A percentile compares a stretch with the other conserved stretches of the same genome.
Conservation (phyloP, 2,329 filamentous ascomycete species). For the Penicillium sp. region DNA sequence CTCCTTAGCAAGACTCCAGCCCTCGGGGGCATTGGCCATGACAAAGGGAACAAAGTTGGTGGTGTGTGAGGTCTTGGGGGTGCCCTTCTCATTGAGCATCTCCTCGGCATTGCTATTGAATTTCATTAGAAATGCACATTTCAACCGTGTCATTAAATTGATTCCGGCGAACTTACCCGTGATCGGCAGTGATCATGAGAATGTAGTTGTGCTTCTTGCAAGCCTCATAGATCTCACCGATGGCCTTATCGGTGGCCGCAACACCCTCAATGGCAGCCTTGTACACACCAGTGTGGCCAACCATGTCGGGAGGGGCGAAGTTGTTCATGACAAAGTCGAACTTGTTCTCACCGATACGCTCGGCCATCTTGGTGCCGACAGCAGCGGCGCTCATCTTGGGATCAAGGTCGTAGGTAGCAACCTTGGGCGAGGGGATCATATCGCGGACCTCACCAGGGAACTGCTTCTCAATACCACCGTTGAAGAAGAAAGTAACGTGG, state of each 20-base stretch:
- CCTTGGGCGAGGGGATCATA: slow-evolving; percentile 91
- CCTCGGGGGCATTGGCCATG: slow-evolving; percentile 93
- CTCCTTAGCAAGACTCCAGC: slow-evolving; percentile 81
- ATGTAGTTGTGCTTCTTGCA: slow-evolving; percentile 93
- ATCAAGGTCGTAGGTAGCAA: slow-evolving; percentile 91
- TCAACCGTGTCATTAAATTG: neutral
- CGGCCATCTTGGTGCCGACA: slow-evolving; percentile 85
- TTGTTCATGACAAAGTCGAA: slow-evolving; percentile 99
- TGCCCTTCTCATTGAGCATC: slow-evolving; percentile 95
- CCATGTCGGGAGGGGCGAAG: slow-evolving; percentile 99
- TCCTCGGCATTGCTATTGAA: slow-evolving; percentile 80
- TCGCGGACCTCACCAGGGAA: slow-evolving; percentile 91
- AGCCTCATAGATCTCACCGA: slow-evolving; percentile 86
- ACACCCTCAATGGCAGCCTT: slow-evolving; percentile 86
- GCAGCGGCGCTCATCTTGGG: slow-evolving; percentile 94
- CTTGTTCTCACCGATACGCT: slow-evolving; percentile 79
- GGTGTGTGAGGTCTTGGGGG: slow-evolving; percentile 97
- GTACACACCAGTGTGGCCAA: slow-evolving; percentile 97
- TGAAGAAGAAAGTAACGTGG: slow-evolving; percentile 99
- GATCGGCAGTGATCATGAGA: slow-evolving; percentile 93
- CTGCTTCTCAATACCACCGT: slow-evolving; percentile 95
- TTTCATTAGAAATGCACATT: slow-evolving; percentile 22
- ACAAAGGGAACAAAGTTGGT: slow-evolving; percentile 97
- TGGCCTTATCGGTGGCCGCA: slow-evolving; percentile 87
- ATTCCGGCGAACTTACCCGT: slow-evolving; percentile 62